Conservation (phyloP, 331 rosid species). For the Quercus tomentella region DNA sequence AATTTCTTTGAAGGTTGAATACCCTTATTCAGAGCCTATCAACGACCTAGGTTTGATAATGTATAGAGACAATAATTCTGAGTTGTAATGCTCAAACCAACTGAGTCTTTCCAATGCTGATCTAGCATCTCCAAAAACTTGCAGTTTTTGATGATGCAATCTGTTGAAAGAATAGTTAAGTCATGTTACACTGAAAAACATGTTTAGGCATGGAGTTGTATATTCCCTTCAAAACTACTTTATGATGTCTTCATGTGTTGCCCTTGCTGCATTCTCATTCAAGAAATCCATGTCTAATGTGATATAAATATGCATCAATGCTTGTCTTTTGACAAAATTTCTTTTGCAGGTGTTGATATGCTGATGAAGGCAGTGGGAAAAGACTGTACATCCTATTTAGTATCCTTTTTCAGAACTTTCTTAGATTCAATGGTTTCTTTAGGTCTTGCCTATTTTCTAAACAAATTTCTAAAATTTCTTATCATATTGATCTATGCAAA, state of each 20-base stretch:
- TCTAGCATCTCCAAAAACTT: not conserved
- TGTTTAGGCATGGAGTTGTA: not conserved
- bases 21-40: not conserved
- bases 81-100: not conserved
- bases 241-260: not conserved
- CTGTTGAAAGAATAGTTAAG: not conserved
- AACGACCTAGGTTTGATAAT: not conserved
- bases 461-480: too few species aligned
- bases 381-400: conserved; percentile 90
- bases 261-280: not conserved
- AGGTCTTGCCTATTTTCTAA: not conserved
- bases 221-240: not conserved
- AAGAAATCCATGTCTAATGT: not conserved
- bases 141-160: not conserved
- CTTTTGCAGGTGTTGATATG: conserved; percentile 74
- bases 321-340: conserved; percentile 1
- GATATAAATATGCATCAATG: not conserved
- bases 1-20: not conserved
- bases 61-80: not conserved
- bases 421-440: not conserved
- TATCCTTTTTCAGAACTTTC: conserved; percentile 53
- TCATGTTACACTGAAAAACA: not conserved
- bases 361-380: conserved; percentile 77
- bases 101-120: too few species aligned
- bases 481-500: too few species aligned